A percentile compares a stretch with the other conserved stretches of the same genome.
phyloP scores from a whole-genome alignment of 2,329 filamentous ascomycete genomes.

The Calonectria fujianensis region DNA sequence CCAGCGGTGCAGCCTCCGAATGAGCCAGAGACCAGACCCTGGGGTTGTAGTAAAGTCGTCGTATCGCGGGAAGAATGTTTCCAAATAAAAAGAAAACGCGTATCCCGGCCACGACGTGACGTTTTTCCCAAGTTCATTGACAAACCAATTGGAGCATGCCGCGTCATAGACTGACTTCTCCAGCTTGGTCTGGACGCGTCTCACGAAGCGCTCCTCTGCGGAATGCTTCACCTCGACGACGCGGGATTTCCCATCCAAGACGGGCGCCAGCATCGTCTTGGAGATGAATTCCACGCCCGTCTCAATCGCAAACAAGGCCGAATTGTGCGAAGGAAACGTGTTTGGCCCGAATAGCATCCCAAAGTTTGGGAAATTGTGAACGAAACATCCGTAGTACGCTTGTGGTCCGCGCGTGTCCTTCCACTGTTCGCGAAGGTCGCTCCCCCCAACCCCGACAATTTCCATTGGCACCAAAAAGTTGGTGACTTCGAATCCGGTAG shows the following conservation, averaged over 20 bases:
- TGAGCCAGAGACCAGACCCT: background rate
- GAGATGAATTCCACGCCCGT: conserved; percentile 20
- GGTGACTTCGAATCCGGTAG: conserved; percentile 52
- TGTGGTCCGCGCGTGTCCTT: conserved; percentile 51
- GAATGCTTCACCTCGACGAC: conserved; percentile 29
- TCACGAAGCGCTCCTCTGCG: conserved; percentile 25
- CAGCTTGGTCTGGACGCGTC: background rate
- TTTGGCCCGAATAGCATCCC: conserved; percentile 39
- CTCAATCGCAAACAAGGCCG: conserved; percentile 31
- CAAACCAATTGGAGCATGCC: conserved; percentile 32
- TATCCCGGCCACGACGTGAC: conserved; percentile 35
- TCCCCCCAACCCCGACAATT: conserved; percentile 50
- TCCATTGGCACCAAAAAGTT: conserved; percentile 54
- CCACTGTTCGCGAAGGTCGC: conserved; percentile 54
- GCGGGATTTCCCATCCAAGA: conserved; percentile 14
- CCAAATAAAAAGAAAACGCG: conserved; percentile 9
- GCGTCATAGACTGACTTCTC: conserved; percentile 20
- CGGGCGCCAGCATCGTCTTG: conserved; percentile 22
- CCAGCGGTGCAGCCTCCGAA: background rate
- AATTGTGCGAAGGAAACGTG: conserved; percentile 35
- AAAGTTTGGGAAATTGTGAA: conserved; percentile 57
- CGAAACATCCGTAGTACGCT: conserved; percentile 55
- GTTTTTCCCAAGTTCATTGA: conserved; percentile 28
- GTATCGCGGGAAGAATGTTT: conserved; percentile 25
- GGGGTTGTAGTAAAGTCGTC: background rate